Conservation (phyloP, 805 yeast species). For the Pichia nanzhaoensis region DNA sequence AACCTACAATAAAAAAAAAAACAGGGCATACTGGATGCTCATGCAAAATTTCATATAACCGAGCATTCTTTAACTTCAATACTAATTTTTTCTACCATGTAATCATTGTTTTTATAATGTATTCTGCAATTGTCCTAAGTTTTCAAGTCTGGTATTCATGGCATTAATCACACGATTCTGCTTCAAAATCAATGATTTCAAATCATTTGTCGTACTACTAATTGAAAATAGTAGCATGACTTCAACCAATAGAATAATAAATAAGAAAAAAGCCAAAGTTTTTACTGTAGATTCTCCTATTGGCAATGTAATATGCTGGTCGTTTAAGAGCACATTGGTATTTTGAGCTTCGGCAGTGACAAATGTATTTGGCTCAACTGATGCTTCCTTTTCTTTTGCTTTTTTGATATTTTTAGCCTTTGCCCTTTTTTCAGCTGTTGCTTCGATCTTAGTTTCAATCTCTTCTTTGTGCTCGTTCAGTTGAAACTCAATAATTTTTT, state of each 20-base stretch:
- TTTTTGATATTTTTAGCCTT: not conserved
- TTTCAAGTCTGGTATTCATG: not conserved
- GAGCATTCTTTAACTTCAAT: too few species aligned
- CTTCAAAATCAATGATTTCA: too few species aligned
- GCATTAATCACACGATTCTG: too few species aligned
- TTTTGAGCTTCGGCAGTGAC: too few species aligned
- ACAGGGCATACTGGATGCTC: too few species aligned
- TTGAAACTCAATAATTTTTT: slow-evolving; percentile 5
- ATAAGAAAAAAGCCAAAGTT: not conserved
- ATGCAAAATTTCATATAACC: too few species aligned
- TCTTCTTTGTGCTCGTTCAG: not conserved
- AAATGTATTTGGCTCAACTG: too few species aligned
- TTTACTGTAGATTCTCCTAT: not conserved
- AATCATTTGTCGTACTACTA: too few species aligned
- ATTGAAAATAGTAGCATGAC: too few species aligned
- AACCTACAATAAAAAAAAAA: not conserved
- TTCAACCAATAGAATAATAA: too few species aligned
- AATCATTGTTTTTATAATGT: too few species aligned
- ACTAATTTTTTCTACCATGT: not conserved
- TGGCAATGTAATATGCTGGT: not conserved
- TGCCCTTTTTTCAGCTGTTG: not conserved
- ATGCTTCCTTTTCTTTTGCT: not conserved
- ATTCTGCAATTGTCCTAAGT: not conserved
- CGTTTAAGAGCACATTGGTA: not conserved
- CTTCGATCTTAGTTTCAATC: not conserved